Conservation (phyloP, 2,329 filamentous ascomycete species). For the Ceratocystis destructans region DNA sequence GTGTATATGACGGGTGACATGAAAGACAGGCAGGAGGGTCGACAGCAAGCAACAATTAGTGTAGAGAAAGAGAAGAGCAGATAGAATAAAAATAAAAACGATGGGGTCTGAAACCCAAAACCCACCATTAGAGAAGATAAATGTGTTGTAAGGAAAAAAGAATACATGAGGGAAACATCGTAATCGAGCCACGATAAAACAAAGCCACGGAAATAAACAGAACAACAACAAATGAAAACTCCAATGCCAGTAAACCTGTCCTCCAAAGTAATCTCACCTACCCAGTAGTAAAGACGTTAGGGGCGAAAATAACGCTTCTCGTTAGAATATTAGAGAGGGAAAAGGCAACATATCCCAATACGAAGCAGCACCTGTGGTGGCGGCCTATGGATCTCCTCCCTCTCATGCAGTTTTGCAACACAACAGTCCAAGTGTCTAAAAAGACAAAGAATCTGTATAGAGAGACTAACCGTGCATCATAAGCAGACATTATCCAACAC, state of each 20-base stretch:
- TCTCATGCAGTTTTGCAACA: background rate
- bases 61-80: background rate
- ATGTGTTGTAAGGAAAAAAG: slow-evolving; percentile 1
- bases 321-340: background rate
- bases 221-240: slow-evolving; percentile 3
- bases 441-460: background rate
- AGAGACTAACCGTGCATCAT: background rate
- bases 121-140: background rate
- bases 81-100: slow-evolving; percentile 3
- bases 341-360: background rate
- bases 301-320: background rate
- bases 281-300: slow-evolving; percentile 5
- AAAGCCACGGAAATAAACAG: background rate
- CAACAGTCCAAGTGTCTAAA: background rate
- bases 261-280: slow-evolving; percentile 6
- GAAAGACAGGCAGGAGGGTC: too few relatives aligned
- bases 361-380: background rate
- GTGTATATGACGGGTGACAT: too few relatives aligned
- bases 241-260: background rate
- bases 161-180: slow-evolving; percentile 1
- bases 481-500: slow-evolving; percentile 20
- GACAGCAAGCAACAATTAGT: background rate
- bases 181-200: background rate
- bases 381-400: background rate
- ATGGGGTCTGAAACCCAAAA: background rate